Base-by-base conservation (phyloP, 2,329 filamentous ascomycete genomes). In the Ambrosiella xylebori region DNA sequence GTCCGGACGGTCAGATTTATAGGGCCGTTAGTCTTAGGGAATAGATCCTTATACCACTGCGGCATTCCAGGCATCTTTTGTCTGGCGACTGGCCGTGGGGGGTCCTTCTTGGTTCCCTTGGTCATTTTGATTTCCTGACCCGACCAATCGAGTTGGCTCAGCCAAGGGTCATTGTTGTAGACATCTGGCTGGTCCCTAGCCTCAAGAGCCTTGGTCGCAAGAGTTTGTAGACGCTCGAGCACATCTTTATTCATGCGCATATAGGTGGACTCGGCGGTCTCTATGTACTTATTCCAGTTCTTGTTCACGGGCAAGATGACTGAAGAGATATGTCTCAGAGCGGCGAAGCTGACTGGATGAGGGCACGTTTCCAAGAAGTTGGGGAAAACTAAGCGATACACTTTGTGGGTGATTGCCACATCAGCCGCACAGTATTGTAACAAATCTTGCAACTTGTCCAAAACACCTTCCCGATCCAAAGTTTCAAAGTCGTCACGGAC, bases 61-160 rank as follows among this genome's bases (percentile, higher is more conserved):
- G 93, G 93, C 85, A 87, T 93, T 12, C 93, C 93, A 0, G 91
- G 90, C 71, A 85, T 88, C 75, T 97, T 98, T 68, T 98, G 93
- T 51, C 86, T 77, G 9, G 83, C 83, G 7, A 83, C 85, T 37
- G 85, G 88, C 50, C 88, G 76, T 1, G 86, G 85, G 9, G 85
- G 82, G 8, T 73, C 75, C 68, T 95, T 96, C 70, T 86, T 90
- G 73, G 93, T 96, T 2, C 84, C 86, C 68, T 96, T 97, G 19
- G 82, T 83, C 86, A 91, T 93, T 67, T 81, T 90, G 61, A 95
- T 77, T 68, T 95, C 88, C 69, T 97, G 90, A 2, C 88, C 88
- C 0, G 87, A 86, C 93, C 93, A 98, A 73, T 98, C 90, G 56
- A 98, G 78, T 73, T 98, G 93, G 62, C 78, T 79, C 65, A 98